Evolutionary conservation across 1,284 basidiomycete genomes (phyloP), one percentile per base, ranked within the genome.

Genomic region (Xanthoconium separans): DNA sequence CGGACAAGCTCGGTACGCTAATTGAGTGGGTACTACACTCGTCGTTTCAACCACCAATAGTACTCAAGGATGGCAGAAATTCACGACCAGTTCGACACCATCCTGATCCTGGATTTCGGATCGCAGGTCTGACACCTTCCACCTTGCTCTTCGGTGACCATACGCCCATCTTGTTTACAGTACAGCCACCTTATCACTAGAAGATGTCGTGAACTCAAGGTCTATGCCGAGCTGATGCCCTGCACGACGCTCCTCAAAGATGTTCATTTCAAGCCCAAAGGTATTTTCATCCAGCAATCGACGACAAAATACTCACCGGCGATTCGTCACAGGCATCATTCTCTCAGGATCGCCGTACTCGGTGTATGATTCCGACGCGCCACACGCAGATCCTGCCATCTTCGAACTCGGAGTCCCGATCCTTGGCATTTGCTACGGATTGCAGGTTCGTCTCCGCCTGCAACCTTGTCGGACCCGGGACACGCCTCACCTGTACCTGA

Each of bases 181-280:
- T 98, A 98, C 75, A 98, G 95, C 64, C 97, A 99, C 78, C 80
- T 99, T 62, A 99, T 99, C 75, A 98, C 96, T 18, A 79, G 97
- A 70, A 82, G 97, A 85, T 98, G 96, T 81, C 91, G 97, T 71
- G 97, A 99, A 75, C 84, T 96, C 71, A 95, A 94, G 59, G 93
- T 99, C 54, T 99, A 99, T 73, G 97, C 96, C 59, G 97, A 99
- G 78, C 84, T 99, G 71, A 85, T 98, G 77, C 95, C 97, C 39
- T 99, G 97, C 75, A 99, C 96, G 4, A 89, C 92, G 53, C 93
- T 92, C 76, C 83, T 99, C 61, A 81, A 84, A 61, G 93, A 98
- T 57, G 77, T 99, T 42, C 83, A 83, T 50, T 99, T 97, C 84
- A 94, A 90, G 70, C 97, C 97, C 3, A 98, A 96, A 77, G 96